Evolutionary conservation across 805 yeast genomes (phyloP), one percentile per base, ranked within the genome.

Genomic region (Saccharomycopsis schoenii): DNA sequence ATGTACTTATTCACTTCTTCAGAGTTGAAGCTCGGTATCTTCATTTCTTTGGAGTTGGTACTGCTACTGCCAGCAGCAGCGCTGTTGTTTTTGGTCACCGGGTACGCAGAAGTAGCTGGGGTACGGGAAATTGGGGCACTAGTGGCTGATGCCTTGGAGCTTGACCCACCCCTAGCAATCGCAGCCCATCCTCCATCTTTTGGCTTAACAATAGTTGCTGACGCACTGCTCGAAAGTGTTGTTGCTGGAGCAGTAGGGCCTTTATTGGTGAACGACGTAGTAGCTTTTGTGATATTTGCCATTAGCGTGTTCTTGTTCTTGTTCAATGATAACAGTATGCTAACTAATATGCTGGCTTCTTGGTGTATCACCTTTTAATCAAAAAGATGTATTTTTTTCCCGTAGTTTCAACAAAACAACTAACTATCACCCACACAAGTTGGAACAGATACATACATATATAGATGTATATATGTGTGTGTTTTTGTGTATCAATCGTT

Each of bases 111-210:
- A n/a, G 34, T 29, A 6, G 6, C 34, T 29, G 56, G 19, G 9
- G 56, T 12, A 34, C 41, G 39, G 8, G 40, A 34, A 10, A 17
- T 34, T 15, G 56, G 56, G 4, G 56, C 29, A 14, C 25, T 52
- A n/a, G 56, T 4, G 21, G 51, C 39, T n/a, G 51, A 24, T 6
- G 19, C 17, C 34, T 41, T 52, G 25, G 43, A 11, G 29, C 36
- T 41, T 29, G 59, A 21, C 10, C 61, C 61, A 15, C 59, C 42
- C 15, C 56, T 24, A n/a, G 54, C 59, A 3, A 56, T 43, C 3
- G 59, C 62, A 12, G 62, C 62, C 62, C 62, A 60, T 6, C 62
- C 62, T 14, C 57, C 58, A n/a, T 59, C 25, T 19, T 29, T 24
- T 3, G 60, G 55, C 19, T 42, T 43, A 17, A 29, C 29, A 17